Base-by-base conservation (phyloP, 352 stramenopile species). In the Plasmopara viticola region DNA sequence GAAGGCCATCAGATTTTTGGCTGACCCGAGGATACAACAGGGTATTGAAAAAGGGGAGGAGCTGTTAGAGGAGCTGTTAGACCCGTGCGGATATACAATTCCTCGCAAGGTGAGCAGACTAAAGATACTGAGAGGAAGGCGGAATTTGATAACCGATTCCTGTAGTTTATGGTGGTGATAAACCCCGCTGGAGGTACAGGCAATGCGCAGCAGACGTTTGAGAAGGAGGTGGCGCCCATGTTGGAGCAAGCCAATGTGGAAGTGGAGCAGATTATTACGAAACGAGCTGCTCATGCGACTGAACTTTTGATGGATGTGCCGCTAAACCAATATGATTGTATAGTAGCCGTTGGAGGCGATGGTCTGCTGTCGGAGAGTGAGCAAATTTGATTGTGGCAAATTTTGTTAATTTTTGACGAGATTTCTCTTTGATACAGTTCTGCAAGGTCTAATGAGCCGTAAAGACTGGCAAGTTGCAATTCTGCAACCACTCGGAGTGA, bases 391-490 rank as follows among this genome's bases (percentile, higher is more conserved):
- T 46, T 44, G 33, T 6, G 9, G 5, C 18, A 44, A 17, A 15
- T 46, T 14, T 17, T 49, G n/a, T 31, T 9, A 50, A 31, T 10
- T 44, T 14, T 29, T 73, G 33, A 62, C 38, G 4, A 6, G 49
- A 9, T 53, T 44, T 20, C 25, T 69, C 9, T 37, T 25, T 25
- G 20, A 25, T 70, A 6, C 49, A 89, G 79, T 92, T 47, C 35
- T 88, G 2, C 78, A 90, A 75, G 82, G 82, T 8, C 55, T 89
- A 38, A 87, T 89, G 74, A 62, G 59, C 9, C 78, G 74, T 7
- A 44, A 64, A 3, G 77, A 87, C 54, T 86, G 78, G 73, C 57
- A 74, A 18, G 45, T 85, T 44, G 78, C 77, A 6, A 72, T 80
- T 49, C 55, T 66, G 9, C 67, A 78, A 40, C 73, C 78, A 1